Evolutionary conservation across 306 rosid genomes (phyloP).

Genomic region (Sicyos edulis): DNA sequence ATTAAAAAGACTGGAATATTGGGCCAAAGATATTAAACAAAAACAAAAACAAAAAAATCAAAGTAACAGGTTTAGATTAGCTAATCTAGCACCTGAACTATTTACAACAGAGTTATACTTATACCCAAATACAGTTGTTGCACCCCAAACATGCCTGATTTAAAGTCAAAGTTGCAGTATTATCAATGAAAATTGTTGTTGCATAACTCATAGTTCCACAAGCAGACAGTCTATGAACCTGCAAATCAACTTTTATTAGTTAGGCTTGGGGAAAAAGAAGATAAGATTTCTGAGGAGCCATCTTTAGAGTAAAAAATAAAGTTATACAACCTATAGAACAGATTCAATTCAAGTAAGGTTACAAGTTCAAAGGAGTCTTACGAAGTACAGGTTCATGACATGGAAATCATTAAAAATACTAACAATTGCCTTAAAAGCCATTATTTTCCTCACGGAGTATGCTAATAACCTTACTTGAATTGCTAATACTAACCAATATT

Average conservation of each 20-base stretch:
- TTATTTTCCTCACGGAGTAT: conserved; percentile 96
- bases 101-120: conserved; percentile 6
- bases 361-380: neutral
- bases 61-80: neutral
- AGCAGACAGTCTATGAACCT: conserved; percentile 94
- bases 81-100: neutral
- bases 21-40: neutral
- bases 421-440: conserved; percentile 94
- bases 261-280: neutral
- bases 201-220: conserved; percentile 99
- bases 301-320: neutral
- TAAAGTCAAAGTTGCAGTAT: conserved; percentile 93
- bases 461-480: no score
- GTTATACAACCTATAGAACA: neutral
- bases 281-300: neutral
- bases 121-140: neutral
- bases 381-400: neutral
- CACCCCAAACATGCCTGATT: conserved; percentile 46
- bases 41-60: neutral
- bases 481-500: no score
- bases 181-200: conserved; percentile 95
- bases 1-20: neutral
- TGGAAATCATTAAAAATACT: conserved; percentile 24
- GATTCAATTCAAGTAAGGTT: neutral
- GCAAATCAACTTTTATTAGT: conserved; percentile 31